Base-by-base conservation (phyloP, 2,329 filamentous ascomycete genomes). In the Claviceps purpurea region DNA sequence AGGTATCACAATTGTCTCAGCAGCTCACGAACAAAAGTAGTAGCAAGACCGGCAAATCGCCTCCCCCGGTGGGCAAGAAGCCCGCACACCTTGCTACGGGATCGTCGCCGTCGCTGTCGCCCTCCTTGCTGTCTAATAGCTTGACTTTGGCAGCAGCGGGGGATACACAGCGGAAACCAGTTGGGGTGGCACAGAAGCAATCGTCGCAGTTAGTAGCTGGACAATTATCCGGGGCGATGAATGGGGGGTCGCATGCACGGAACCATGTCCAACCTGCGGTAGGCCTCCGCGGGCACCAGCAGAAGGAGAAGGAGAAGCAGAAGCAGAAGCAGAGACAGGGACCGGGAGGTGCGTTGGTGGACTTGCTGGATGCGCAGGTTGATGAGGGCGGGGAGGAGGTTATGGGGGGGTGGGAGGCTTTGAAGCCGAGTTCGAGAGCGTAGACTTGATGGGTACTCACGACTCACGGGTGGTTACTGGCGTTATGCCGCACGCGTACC, bases 21-120 rank as follows among this genome's bases (percentile, higher is more conserved):
- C 59, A 61, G 43, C 56, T 65, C 39, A 65, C 66, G 37, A 58
- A 61, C 43, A 65, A 66, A 34, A 58, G 62, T 26, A 58, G 62
- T 13, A 24, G 24, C 24, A 44, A 47, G 44, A 16, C 18, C 34
- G 45, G 18, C 14, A 76, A 74, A 56, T 61, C 66, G 10, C 66
- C 75, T n/a, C 79, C 77, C 5, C 76, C 76, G 1, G 71, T 85
- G 49, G 82, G 81, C 22, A 78, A 73, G 62, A 86, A 86, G 59
- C 82, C 82, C 1, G 71, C 76, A 2, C 77, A 81, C 56, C 70
- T 81, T 4, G 58, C 67, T 16, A 60, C 62, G 6, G 58, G 59
- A 45, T 61, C 63, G 42, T 62, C 64, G 2, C 7, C 26, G 1
- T 26, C 26, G 26, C 26, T 60, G 20, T 51, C 45, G 11, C 47